These are phyloP conservation scores for Choanephora cucurbitarum DNA, from an alignment of 371 early-diverging fungal genomes.

Conservation along the genomic window DNA sequence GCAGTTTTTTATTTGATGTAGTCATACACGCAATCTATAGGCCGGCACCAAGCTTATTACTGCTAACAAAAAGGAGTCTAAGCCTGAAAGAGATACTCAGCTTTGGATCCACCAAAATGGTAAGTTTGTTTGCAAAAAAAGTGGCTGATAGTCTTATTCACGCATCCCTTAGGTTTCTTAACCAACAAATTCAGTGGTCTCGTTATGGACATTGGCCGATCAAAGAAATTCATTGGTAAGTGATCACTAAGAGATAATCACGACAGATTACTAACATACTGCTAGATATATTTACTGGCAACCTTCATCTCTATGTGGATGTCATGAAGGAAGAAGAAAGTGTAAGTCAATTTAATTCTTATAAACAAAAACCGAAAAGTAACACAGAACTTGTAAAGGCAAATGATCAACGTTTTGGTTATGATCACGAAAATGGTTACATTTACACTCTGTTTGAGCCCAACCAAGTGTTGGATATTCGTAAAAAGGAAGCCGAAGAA, in stretches of 20 bases:
- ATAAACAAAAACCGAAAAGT: conserved; percentile 19
- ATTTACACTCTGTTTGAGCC: conserved; percentile 32
- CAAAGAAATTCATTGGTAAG: conserved; percentile 45
- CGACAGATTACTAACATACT: too few species aligned
- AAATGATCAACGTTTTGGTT: conserved; percentile 45
- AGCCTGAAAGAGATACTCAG: conserved; percentile 27
- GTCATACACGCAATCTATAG: too few species aligned
- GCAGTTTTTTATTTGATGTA: too few species aligned
- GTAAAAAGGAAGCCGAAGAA: conserved; percentile 23
- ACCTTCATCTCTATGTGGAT: conserved; percentile 42
- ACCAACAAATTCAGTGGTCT: conserved; percentile 46
- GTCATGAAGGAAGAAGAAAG: conserved; percentile 41
- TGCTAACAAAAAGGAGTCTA: conserved; percentile 17
- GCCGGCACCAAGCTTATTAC: conserved; percentile 24
- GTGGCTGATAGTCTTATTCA: not conserved
- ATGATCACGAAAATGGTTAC: conserved; percentile 28
- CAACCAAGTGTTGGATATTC: conserved; percentile 40
- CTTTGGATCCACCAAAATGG: conserved; percentile 41
- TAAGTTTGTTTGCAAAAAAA: conserved; percentile 7
- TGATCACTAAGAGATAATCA: too few species aligned
- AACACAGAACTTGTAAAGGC: conserved; percentile 30
- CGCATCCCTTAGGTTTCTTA: conserved; percentile 34
- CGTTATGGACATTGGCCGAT: conserved; percentile 42
- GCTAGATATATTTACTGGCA: conserved; percentile 44
- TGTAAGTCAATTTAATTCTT: conserved; percentile 24